These are phyloP conservation scores for Chimonanthus praecox DNA, from an alignment of 164 flowering plant genomes.

Conservation along the genomic window DNA sequence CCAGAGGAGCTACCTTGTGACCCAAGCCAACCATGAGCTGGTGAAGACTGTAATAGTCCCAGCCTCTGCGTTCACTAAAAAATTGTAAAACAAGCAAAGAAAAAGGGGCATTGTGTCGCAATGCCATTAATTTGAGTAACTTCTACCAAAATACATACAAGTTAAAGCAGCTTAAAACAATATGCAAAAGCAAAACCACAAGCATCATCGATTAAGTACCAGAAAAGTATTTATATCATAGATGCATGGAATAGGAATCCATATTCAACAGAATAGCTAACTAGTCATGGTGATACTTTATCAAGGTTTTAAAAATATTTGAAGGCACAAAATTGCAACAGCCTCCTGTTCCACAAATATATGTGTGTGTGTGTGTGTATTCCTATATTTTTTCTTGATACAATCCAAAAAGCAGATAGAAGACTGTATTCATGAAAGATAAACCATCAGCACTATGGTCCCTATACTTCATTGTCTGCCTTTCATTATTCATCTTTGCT, in stretches of 20 bases:
- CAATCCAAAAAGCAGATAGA: neutral
- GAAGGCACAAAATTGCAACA: no score
- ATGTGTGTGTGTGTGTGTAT: neutral
- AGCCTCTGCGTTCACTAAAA: slow-evolving; percentile 51
- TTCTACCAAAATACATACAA: neutral
- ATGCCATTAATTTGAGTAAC: neutral
- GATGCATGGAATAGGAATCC: neutral
- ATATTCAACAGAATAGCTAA: neutral
- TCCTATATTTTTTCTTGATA: no score
- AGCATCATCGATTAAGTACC: neutral
- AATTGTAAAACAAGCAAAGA: slow-evolving; percentile 6
- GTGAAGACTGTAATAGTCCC: slow-evolving; percentile 51
- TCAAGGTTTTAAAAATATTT: no score
- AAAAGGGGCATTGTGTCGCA: neutral
- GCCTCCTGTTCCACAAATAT: no score
- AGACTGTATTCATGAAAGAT: neutral
- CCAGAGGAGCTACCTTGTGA: slow-evolving; percentile 84
- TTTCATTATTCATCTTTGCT: neutral
- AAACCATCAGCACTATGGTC: neutral
- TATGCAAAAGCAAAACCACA: neutral
- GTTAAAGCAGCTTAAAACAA: neutral
- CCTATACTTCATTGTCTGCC: neutral
- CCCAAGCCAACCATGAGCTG: slow-evolving; percentile 77
- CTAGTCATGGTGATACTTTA: no score
- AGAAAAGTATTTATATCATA: neutral